These are phyloP conservation scores for Punica granatum DNA, from an alignment of 345 rosid genomes.

Conservation along the genomic window DNA sequence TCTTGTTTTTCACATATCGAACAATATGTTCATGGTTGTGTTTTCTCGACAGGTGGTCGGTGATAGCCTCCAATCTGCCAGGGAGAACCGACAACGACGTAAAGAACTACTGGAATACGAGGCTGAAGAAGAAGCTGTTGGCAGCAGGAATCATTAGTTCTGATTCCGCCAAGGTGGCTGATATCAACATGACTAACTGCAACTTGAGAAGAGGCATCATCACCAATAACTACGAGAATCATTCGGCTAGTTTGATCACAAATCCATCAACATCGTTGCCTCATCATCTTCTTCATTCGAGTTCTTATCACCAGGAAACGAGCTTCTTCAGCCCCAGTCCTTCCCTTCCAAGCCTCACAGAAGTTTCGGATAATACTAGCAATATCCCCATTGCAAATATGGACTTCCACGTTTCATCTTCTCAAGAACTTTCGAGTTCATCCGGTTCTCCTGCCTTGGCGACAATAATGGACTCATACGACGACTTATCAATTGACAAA, in stretches of 20 bases:
- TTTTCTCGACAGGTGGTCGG: slow-evolving; percentile 11
- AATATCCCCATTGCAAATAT: background rate
- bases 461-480: background rate
- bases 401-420: background rate
- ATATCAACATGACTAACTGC: background rate
- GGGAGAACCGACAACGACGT: slow-evolving; percentile 18
- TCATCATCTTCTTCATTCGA: background rate
- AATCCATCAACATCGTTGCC: background rate
- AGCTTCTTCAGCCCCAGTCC: background rate
- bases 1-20: too few species aligned
- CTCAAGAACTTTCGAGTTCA: slow-evolving; percentile 2
- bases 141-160: background rate
- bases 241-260: background rate
- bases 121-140: slow-evolving; percentile 15
- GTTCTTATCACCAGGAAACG: background rate
- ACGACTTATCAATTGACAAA: background rate
- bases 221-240: background rate
- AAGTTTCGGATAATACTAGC: background rate
- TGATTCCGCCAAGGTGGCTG: background rate
- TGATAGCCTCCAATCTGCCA: slow-evolving; percentile 13
- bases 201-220: background rate
- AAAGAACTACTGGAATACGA: slow-evolving; percentile 19
- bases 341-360: background rate
- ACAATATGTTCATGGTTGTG: too few species aligned
- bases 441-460: background rate